phyloP scores from a whole-genome alignment of 495 filamentous ascomycete genomes.

The Lasiosphaeriaceae sp. region DNA sequence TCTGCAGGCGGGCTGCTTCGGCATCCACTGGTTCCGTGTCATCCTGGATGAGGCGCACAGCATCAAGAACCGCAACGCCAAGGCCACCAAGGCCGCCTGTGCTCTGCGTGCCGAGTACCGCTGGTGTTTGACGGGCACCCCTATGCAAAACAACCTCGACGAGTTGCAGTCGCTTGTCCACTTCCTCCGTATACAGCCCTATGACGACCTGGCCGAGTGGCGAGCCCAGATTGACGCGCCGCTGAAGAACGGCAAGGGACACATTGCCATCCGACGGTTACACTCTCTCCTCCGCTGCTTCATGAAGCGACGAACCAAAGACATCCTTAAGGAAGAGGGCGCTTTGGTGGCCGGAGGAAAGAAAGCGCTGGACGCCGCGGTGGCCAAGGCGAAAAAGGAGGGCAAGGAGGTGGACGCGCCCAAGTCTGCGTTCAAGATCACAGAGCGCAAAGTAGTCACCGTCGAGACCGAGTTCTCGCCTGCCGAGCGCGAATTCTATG shows the following conservation, averaged over 20 bases:
- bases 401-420: constrained; percentile 40
- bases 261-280: constrained; percentile 82
- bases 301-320: constrained; percentile 96
- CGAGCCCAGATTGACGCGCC: constrained; percentile 82
- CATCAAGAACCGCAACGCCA: constrained; percentile 97
- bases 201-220: constrained; percentile 76
- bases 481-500: constrained; percentile 79
- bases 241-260: constrained; percentile 79
- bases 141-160: constrained; percentile 97
- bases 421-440: constrained; percentile 73
- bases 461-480: constrained; percentile 74
- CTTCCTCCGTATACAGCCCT: constrained; percentile 90
- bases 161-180: constrained; percentile 90
- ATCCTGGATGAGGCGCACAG: constrained; percentile 96
- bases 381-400: constrained; percentile 42
- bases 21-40: constrained; percentile 88
- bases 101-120: constrained; percentile 77
- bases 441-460: constrained; percentile 78
- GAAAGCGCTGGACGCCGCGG: constrained; percentile 39
- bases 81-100: constrained; percentile 83
- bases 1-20: constrained; percentile 78
- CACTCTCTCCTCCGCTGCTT: constrained; percentile 81
- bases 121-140: constrained; percentile 95
- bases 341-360: constrained; percentile 69
- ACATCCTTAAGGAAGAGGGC: constrained; percentile 80